Evolutionary conservation across 169 alveolate species (phyloP).

Genomic region (Babesia bovis): DNA sequence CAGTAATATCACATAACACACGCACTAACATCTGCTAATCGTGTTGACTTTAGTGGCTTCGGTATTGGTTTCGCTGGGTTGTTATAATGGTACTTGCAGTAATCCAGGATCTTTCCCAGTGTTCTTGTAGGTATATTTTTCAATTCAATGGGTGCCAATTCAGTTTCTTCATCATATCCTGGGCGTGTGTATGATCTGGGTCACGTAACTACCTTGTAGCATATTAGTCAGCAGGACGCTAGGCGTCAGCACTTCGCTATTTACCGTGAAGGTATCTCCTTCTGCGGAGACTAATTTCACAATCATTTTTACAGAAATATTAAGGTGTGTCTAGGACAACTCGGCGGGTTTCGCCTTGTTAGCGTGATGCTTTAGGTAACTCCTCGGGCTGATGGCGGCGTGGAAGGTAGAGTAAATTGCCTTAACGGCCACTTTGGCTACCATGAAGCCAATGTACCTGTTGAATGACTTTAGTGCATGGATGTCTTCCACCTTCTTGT

Average conservation of each 20-base stretch:
- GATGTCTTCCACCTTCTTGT: not conserved
- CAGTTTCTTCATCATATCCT: constrained; percentile 48
- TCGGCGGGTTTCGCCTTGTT: constrained; percentile 20
- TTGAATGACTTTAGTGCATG: constrained; percentile 47
- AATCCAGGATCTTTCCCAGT: constrained; percentile 88
- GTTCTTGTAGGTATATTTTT: constrained; percentile 87
- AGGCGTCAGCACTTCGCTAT: constrained; percentile 83
- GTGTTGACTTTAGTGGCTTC: constrained; percentile 88
- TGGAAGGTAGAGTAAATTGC: constrained; percentile 42
- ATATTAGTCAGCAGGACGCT: constrained; percentile 87
- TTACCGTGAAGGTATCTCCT: constrained; percentile 88
- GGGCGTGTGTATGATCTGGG: not conserved
- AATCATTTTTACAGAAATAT: constrained; percentile 41
- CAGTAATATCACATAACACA: constrained; percentile 1
- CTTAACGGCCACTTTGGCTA: constrained; percentile 47
- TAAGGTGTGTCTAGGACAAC: not conserved
- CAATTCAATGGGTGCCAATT: constrained; percentile 88
- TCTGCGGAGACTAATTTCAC: constrained; percentile 86
- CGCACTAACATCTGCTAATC: constrained; percentile 77
- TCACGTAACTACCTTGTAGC: constrained; percentile 79
- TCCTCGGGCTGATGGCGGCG: constrained; percentile 44
- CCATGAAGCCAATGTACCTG: constrained; percentile 49
- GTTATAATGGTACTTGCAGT: constrained; percentile 88
- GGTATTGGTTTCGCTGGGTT: constrained; percentile 92
- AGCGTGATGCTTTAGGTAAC: constrained; percentile 20